Conservation (phyloP, 164 flowering plant species). For the Magnolia kwangsiensis region DNA sequence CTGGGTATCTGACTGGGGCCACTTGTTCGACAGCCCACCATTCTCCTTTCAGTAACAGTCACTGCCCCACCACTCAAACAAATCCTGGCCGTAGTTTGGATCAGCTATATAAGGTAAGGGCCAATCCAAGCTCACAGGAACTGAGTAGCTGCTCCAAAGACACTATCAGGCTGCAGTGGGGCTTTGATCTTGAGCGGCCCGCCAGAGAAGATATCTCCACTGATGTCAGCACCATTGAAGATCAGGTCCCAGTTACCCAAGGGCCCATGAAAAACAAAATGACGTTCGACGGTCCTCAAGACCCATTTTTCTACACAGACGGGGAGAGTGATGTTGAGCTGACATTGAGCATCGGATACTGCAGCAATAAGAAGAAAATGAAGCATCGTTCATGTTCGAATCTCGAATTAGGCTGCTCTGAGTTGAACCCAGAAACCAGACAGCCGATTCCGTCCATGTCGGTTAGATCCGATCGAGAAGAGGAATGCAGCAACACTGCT, state of each 20-base stretch:
- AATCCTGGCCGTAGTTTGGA: slow-evolving; percentile 12
- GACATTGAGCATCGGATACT: slow-evolving; percentile 54
- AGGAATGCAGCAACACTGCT: slow-evolving; percentile 24
- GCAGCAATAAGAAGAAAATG: slow-evolving; percentile 25
- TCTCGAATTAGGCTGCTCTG: slow-evolving; percentile 12
- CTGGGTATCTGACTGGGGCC: slow-evolving; percentile 17
- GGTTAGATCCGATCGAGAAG: slow-evolving; percentile 29
- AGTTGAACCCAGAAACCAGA: slow-evolving; percentile 9
- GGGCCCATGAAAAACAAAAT: slow-evolving; percentile 15
- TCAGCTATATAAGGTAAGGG: slow-evolving; percentile 14
- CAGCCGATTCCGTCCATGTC: slow-evolving; percentile 24
- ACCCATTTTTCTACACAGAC: slow-evolving; percentile 7
- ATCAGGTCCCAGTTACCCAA: slow-evolving; percentile 13
- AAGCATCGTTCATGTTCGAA: slow-evolving; percentile 4
- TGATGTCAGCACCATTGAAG: slow-evolving; percentile 15
- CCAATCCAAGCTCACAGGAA: slow-evolving; percentile 29
- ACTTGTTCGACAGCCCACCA: slow-evolving; percentile 19
- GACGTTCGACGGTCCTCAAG: slow-evolving; percentile 2
- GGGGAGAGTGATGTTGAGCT: slow-evolving; percentile 52
- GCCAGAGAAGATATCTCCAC: slow-evolving; percentile 27
- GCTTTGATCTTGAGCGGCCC: slow-evolving; percentile 49
- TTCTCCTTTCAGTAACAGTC: slow-evolving; percentile 10
- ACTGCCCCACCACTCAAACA: slow-evolving; percentile 13
- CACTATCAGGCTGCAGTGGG: slow-evolving; percentile 23
- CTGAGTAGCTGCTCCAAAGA: slow-evolving; percentile 39